Evolutionary conservation across 2,329 filamentous ascomycete species (phyloP), one percentile per base, ranked within the genome.

Genomic region (Colletotrichum godetiae): DNA sequence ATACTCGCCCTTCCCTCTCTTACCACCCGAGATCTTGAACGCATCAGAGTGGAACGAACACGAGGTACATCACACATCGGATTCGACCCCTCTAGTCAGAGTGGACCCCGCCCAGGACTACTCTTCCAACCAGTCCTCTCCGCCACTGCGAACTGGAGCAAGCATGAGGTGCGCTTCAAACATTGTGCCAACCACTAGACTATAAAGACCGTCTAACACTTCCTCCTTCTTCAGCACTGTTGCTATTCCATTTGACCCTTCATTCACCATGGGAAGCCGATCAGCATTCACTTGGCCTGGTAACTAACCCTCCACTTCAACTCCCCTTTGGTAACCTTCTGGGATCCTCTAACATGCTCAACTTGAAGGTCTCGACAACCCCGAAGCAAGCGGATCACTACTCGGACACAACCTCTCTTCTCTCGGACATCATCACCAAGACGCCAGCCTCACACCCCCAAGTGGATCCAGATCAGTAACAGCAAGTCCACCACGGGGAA

Each of bases 401-500:
- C 78, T 89, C 35, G 82, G 83, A 59, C 83, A 86, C 75, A 86
- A 88, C 64, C 78, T 89, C 61, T 78, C 83, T 56, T 83, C 85
- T n/a, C 85, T 90, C 78, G 81, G 82, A 49, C 80, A 82, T 66
- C 77, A 82, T 66, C 77, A 80, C 60, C 87, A 88, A 29, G 88
- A 89, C 69, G 81, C 84, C 72, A 89, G 86, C 80, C 80, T 89
- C 60, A 88, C 87, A 27, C 86, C 88, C 46, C 86, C 86, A 29
- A 84, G 82, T 69, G 82, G 82, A 49, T 85, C 88, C 31, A 84
- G 87, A 80, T 90, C 89, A 27, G 81, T 87, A 60, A 90, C 89
- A 52, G 87, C 87, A 27, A 92, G 90, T 81, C 90, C 90, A 31
- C 88, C 89, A 6, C 86, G 87, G 74, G 82, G 82, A 58, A 83